Evolutionary conservation across 208 protist genomes (phyloP), one percentile per base, ranked within the genome.

Genomic region (Angomonas ambiguus): DNA sequence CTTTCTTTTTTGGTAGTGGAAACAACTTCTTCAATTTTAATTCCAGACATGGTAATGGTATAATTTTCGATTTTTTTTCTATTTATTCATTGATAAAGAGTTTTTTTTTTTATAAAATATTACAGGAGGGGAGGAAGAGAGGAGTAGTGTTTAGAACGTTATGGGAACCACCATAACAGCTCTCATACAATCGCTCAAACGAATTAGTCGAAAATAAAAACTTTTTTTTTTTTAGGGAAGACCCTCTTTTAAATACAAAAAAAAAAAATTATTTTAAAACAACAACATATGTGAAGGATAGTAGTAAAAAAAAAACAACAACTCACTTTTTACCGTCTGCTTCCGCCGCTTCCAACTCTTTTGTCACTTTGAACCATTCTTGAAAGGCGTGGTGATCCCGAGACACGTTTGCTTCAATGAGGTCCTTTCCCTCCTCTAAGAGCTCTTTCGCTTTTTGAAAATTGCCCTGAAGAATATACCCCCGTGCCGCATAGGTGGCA

Each of bases 11-110:
- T 96, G 18, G 95, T 97, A 57, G 96, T 98, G 24, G 97, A 98
- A 56, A 97, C 88, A 33, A 99, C 97, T 69, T 98, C 96, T 67
- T 98, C 92, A 71, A 98, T 98, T 62, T 97, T 96, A 22, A 98
- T 95, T 31, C 72, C 77, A 35, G 90, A 92, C 90, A 97, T 97
- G 24, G 51, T 11, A 32, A 31, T n/a, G n/a, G n/a, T n/a, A n/a
- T n/a, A n/a, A n/a, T n/a, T n/a, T n/a, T 41, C 31, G 5, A 33
- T 62, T 62, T 41, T 30, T 70, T 38, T 71, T 22, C 11, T 2
- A 10, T 45, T 25, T 1, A 1, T 5, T 24, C 2, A 30, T 20
- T 22, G 10, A 48, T 35, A 20, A 10, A 6, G 11, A 22, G 33
- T 28, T 57, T 58, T 22, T 3, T 30, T 59, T 20, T 11, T 51